A percentile compares a stretch with the other conserved stretches of the same genome.
phyloP scores from a whole-genome alignment of 2,329 filamentous ascomycete species.

The Scedosporium boydii region DNA sequence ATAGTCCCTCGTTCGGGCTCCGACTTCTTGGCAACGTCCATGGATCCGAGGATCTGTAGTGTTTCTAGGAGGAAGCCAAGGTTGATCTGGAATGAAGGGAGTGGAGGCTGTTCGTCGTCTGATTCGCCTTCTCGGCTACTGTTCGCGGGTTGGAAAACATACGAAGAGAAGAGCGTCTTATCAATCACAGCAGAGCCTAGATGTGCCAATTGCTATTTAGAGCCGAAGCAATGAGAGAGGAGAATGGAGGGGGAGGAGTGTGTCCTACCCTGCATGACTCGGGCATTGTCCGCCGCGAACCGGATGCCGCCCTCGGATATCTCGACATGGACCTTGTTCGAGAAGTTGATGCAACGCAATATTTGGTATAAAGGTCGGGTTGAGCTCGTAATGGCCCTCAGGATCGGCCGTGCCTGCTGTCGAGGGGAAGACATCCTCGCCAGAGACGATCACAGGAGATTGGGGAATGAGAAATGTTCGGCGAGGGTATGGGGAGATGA shows the following conservation, averaged over 20 bases:
- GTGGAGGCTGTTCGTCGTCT: constrained; percentile 30
- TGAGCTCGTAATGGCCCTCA: constrained; percentile 68
- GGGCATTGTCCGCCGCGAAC: constrained; percentile 79
- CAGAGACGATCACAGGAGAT: constrained; percentile 14
- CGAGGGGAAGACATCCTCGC: constrained; percentile 1
- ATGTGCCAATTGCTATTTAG: constrained; percentile 6
- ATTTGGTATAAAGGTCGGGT: constrained; percentile 64
- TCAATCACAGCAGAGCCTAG: constrained; percentile 63
- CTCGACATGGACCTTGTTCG: constrained; percentile 52
- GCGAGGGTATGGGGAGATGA: constrained; percentile 8
- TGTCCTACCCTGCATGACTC: constrained; percentile 74
- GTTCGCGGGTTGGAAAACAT: constrained; percentile 49
- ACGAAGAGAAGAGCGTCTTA: constrained; percentile 80
- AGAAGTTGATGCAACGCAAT: constrained; percentile 49
- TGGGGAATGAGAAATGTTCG: constrained; percentile 11
- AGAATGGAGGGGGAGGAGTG: too few relatives aligned
- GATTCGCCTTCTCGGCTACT: constrained; percentile 19
- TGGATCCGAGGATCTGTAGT: constrained; percentile 88
- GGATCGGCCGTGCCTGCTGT: constrained; percentile 40
- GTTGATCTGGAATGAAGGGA: constrained; percentile 76
- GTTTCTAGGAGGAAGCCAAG: constrained; percentile 84
- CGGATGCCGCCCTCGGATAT: constrained; percentile 78
- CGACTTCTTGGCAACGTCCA: constrained; percentile 52
- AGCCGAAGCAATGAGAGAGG: background rate
- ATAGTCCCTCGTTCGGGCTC: constrained; percentile 51